Percentiles rank a stretch among this genome's conserved stretches.
Conservation (phyloP, 2,329 filamentous ascomycete species). For the Dichotomopilus funicola region DNA sequence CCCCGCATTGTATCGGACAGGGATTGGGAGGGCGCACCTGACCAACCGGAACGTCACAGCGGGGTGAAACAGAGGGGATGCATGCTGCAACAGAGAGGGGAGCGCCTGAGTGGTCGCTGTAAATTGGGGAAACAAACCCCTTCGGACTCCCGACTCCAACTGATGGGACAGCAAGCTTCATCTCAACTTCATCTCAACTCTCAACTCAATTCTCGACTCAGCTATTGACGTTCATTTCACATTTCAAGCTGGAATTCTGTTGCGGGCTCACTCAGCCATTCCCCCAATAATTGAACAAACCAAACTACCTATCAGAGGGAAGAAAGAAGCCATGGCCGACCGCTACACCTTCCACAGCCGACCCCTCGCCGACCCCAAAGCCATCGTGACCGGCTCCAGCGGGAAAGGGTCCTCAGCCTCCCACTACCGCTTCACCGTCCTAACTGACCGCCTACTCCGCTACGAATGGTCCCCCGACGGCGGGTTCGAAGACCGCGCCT, state of each 20-base stretch:
- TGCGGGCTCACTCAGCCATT: neutral
- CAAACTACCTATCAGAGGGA: no score
- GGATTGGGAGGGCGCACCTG: neutral
- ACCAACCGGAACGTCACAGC: neutral
- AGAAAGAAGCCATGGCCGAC: constrained; percentile 9
- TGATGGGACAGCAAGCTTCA: neutral
- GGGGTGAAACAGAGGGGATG: neutral
- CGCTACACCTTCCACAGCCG: constrained; percentile 38
- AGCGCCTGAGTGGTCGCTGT: neutral
- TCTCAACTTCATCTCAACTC: neutral
- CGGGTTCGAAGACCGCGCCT: constrained; percentile 55
- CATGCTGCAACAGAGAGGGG: no score
- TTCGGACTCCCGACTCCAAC: neutral
- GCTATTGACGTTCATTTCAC: neutral
- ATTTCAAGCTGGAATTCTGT: neutral
- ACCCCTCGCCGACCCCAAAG: constrained; percentile 38
- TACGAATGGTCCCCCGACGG: constrained; percentile 57
- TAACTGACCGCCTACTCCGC: constrained; percentile 50
- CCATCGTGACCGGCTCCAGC: constrained; percentile 35
- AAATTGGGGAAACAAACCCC: neutral
- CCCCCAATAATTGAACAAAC: neutral
- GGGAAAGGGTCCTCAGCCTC: constrained; percentile 16
- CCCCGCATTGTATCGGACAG: constrained; percentile 1
- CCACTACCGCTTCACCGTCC: constrained; percentile 53
- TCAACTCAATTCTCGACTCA: no score